These are phyloP conservation scores for Dictyostelium discoideum DNA, from an alignment of 78 protist species.

Conservation along the genomic window dicty_2.7 NC_007089.4:2373501-2374000, in stretches of 20 bases:
- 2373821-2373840: constrained; percentile 62
- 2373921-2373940: background rate
- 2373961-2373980: constrained; percentile 29
- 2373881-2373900: background rate
- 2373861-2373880: background rate
- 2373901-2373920: background rate
- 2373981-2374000: constrained; percentile 42
- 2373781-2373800: background rate
- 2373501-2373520: background rate
- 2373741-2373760: background rate
- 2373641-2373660: constrained; percentile 1
- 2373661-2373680: constrained; percentile 61
- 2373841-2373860: constrained; percentile 17
- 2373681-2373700: constrained; percentile 3
- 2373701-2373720: constrained; percentile 1
- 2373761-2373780: background rate
- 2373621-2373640: constrained; percentile 54
- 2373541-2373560: background rate
- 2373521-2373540: background rate
- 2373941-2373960: background rate
- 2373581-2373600: background rate
- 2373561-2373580: background rate
- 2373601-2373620: constrained; percentile 48
- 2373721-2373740: background rate
- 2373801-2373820: constrained; percentile 34